These are phyloP conservation scores for Boletus sp. DNA, from an alignment of 768 basidiomycete species.

Conservation along the genomic window DNA sequence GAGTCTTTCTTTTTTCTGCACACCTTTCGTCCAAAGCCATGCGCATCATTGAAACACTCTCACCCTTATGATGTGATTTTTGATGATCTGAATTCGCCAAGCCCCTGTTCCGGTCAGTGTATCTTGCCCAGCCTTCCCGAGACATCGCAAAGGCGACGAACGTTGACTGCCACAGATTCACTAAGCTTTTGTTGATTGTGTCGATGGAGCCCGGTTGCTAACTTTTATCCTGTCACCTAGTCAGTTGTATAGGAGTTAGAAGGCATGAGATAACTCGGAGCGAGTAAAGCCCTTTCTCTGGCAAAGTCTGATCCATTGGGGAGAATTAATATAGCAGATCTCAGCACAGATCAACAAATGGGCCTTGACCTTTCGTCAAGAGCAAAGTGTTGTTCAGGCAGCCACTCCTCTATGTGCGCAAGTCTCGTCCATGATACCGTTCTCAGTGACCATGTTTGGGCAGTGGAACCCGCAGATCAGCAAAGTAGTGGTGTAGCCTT, in stretches of 20 bases:
- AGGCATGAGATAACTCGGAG: neutral
- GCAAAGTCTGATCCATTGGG: neutral
- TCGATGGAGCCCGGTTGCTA: neutral
- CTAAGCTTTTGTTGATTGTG: too few relatives aligned
- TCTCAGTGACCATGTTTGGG: conserved; percentile 27
- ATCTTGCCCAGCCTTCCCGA: neutral
- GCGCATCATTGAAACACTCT: neutral
- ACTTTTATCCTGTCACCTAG: neutral
- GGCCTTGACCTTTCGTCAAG: neutral
- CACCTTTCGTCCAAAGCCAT: neutral
- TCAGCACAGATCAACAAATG: neutral
- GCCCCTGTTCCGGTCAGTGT: too few relatives aligned
- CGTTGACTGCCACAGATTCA: neutral
- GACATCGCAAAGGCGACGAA: neutral
- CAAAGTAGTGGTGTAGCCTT: conserved; percentile 45
- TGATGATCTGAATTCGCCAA: neutral
- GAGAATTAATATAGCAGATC: neutral
- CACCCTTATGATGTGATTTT: neutral
- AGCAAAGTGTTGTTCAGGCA: neutral
- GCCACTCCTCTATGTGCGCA: too few relatives aligned
- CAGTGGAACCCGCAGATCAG: conserved; percentile 64
- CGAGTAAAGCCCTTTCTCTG: neutral
- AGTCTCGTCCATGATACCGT: neutral
- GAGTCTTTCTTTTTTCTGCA: too few relatives aligned
- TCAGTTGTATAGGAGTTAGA: neutral